These are phyloP conservation scores for Wolfiporia cocos DNA, from an alignment of 1,284 basidiomycete genomes.

Conservation along the genomic window DNA sequence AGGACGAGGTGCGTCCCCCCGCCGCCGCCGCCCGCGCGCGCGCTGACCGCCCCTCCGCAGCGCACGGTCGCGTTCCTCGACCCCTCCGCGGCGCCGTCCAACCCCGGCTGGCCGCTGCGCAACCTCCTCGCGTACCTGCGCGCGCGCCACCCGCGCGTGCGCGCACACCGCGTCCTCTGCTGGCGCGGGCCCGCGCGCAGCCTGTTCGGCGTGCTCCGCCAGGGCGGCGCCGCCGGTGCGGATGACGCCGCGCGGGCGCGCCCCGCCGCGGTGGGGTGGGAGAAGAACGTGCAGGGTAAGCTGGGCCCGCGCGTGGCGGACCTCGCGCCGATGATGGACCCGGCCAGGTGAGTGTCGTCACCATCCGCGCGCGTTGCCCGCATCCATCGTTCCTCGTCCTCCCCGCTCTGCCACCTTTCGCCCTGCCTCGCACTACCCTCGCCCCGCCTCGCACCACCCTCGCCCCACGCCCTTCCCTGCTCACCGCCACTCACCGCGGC, in stretches of 20 bases:
- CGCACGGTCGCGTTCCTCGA: constrained; percentile 78
- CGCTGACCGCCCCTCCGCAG: constrained; percentile 27
- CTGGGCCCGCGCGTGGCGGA: constrained; percentile 87
- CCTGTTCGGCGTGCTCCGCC: constrained; percentile 46
- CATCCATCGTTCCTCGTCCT: too few species aligned
- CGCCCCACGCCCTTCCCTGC: too few species aligned
- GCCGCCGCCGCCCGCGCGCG: constrained; percentile 1
- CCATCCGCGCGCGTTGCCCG: too few species aligned
- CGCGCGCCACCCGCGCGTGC: constrained; percentile 40
- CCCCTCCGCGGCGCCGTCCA: constrained; percentile 71
- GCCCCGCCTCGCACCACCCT: too few species aligned
- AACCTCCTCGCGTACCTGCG: constrained; percentile 85
- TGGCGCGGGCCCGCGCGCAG: constrained; percentile 71
- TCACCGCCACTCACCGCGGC: too few species aligned
- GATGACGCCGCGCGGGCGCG: constrained; percentile 4
- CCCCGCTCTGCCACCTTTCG: too few species aligned
- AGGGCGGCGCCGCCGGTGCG: constrained; percentile 19
- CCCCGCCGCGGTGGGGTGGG: constrained; percentile 87
- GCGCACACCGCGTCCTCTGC: constrained; percentile 61
- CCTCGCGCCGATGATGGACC: constrained; percentile 95
- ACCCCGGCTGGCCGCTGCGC: constrained; percentile 93
- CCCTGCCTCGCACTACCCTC: too few species aligned
- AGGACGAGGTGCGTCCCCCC: constrained; percentile 28
- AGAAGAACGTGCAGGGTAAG: constrained; percentile 83
- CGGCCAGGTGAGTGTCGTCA: constrained; percentile 46